phyloP scores from a whole-genome alignment of 2,329 filamentous ascomycete genomes.

The Xylariaceae sp. region DNA sequence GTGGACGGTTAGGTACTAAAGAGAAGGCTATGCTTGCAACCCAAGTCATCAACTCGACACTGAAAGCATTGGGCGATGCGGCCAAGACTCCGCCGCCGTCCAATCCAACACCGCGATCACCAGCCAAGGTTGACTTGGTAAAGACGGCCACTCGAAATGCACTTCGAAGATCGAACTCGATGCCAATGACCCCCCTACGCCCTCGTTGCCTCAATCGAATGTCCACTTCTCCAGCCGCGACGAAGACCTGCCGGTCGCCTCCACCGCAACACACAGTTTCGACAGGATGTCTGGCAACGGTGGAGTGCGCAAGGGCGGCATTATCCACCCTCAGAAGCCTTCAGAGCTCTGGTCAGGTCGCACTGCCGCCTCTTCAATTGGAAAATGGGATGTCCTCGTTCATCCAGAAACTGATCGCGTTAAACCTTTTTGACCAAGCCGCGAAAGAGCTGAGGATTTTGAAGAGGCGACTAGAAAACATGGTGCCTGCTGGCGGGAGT shows the following conservation, averaged over 20 bases:
- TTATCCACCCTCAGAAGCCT: constrained; percentile 57
- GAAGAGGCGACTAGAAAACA: constrained; percentile 53
- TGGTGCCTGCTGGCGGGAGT: constrained; percentile 14
- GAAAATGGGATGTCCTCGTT: constrained; percentile 68
- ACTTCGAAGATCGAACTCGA: constrained; percentile 47
- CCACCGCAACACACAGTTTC: too few relatives aligned
- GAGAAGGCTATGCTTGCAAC: constrained; percentile 64
- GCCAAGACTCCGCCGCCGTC: constrained; percentile 40
- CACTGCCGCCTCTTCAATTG: constrained; percentile 57
- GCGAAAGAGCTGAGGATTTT: constrained; percentile 60
- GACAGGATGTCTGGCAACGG: constrained; percentile 45
- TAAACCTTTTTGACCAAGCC: constrained; percentile 61
- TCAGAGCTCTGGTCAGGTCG: constrained; percentile 44
- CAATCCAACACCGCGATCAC: constrained; percentile 23
- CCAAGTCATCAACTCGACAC: constrained; percentile 61
- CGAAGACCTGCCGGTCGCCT: constrained; percentile 26
- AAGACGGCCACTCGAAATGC: constrained; percentile 32
- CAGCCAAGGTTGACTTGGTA: constrained; percentile 27
- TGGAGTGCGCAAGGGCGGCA: constrained; percentile 62
- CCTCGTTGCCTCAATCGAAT: constrained; percentile 55
- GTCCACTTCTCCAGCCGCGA: constrained; percentile 41
- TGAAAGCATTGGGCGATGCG: constrained; percentile 63
- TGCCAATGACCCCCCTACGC: constrained; percentile 54
- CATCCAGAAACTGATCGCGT: constrained; percentile 54
- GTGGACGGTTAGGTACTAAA: constrained; percentile 40